A percentile compares a stretch with the other conserved stretches of the same genome.
Conservation (phyloP, 1,284 basidiomycete genomes). For the Psilocybe mexicana region DNA sequence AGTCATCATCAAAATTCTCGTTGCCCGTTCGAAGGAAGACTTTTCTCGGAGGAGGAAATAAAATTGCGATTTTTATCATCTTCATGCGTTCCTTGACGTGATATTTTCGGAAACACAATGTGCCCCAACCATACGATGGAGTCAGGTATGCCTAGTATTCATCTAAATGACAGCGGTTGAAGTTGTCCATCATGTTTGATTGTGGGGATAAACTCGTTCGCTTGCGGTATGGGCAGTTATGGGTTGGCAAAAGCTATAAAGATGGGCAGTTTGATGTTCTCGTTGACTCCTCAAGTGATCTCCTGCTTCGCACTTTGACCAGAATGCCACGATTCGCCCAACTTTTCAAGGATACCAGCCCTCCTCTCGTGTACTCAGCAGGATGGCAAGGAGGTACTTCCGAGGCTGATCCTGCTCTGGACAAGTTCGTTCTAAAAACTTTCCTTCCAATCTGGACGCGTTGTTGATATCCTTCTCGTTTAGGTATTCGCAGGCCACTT, state of each 20-base stretch:
- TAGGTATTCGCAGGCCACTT: conserved; percentile 33
- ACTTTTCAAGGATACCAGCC: conserved; percentile 22
- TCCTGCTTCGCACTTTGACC: not conserved
- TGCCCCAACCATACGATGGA: not conserved
- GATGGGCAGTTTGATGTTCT: not conserved
- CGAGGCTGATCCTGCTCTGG: conserved; percentile 12
- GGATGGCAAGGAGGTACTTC: conserved; percentile 21
- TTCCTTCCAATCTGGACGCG: not conserved
- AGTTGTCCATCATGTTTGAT: not conserved
- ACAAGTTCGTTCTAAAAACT: conserved; percentile 19
- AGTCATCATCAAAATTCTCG: too few relatives aligned
- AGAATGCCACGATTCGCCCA: conserved; percentile 14
- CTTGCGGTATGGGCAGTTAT: not conserved
- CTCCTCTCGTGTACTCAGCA: conserved; percentile 20
- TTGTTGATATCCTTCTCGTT: not conserved
- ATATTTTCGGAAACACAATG: not conserved
- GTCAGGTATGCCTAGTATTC: not conserved
- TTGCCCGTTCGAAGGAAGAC: not conserved
- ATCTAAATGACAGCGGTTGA: conserved; percentile 6
- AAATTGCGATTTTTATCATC: not conserved
- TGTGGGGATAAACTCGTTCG: not conserved
- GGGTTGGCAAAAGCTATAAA: not conserved
- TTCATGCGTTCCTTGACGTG: not conserved
- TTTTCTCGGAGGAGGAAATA: not conserved
- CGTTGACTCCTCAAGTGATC: not conserved